Evolutionary conservation across 208 protist genomes (phyloP), one percentile per base, ranked within the genome.

Genomic region (Trichomonas vaginalis): DNA sequence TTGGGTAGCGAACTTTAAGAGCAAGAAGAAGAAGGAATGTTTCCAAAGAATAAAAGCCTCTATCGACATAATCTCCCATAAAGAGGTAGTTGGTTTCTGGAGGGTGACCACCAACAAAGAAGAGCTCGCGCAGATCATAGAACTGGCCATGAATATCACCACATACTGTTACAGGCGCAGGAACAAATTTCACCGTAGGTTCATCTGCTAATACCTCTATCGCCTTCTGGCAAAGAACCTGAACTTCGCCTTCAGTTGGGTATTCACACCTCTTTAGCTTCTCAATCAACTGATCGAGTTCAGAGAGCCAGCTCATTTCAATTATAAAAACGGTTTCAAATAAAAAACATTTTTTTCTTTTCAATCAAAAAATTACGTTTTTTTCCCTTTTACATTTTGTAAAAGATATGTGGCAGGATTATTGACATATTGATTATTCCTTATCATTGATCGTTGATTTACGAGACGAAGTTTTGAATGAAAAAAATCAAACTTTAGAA

Each of bases 81-180:
- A 99, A 99, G 12, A 99, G 97, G 96, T 99, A 99, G 96, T 99
- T 99, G 12, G 98, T 99, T 96, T 99, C 98, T 39, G 98, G 99
- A 21, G 98, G 97, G 40, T 98, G 95, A 21, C 96, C 96, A 80
- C 70, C 86, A n/a, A 96, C 96, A 47, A 98, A 98, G 97, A 99
- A 97, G 40, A 95, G 45, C 15, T 99, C 98, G n/a, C 98, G 97
- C 47, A 99, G 96, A 61, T 96, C 96, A 45, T 96, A 95, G 35
- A 96, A 95, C 62, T 96, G 96, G 8, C 88, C 88, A 27, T 95
- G 88, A 70, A 95, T 95, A 95, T 95, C 88, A 42, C 88, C 88
- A 37, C 88, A 95, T 46, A 95, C 47, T 46, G 49, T 95, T 9
- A 95, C 88, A 27, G 88, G 88, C 8, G 88, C 47, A 61, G 45